Evolutionary conservation across 2,329 filamentous ascomycete species (phyloP).

Genomic region (Cladosporium cucumerinum): DNA sequence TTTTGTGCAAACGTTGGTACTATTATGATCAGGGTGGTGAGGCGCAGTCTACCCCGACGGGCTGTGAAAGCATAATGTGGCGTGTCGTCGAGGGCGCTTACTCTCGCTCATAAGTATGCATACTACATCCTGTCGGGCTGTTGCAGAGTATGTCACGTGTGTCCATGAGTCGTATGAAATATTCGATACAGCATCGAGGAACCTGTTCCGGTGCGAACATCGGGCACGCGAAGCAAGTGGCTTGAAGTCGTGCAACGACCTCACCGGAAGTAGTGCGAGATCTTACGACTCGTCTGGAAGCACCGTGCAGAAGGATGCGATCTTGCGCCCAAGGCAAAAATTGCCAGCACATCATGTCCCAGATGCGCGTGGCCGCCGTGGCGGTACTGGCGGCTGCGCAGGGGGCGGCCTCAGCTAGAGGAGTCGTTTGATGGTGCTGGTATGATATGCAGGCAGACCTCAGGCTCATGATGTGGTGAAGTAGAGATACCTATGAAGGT

Average conservation of each 20-base stretch:
- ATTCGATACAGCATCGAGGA: too few species aligned
- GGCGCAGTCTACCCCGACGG: neutral
- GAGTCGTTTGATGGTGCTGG: neutral
- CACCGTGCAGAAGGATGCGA: neutral
- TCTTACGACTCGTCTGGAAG: neutral
- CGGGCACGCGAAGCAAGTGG: neutral
- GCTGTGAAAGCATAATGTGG: neutral
- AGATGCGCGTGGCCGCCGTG: neutral
- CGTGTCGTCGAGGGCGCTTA: neutral
- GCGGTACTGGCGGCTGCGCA: neutral
- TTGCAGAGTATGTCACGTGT: neutral
- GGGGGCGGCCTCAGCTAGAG: neutral
- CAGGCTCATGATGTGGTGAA: neutral
- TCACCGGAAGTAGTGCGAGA: neutral
- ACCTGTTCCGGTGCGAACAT: neutral
- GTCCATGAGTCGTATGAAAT: too few species aligned
- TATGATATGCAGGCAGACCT: neutral
- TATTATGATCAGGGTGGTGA: too few species aligned
- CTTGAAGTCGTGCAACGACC: neutral
- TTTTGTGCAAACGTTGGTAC: too few species aligned
- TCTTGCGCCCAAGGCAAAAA: neutral
- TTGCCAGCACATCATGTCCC: neutral
- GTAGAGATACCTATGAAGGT: neutral
- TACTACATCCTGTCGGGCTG: neutral
- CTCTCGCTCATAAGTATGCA: neutral